Conservation (phyloP, 208 protist genomes). For the Jaenimonas drosophilae region DNA sequence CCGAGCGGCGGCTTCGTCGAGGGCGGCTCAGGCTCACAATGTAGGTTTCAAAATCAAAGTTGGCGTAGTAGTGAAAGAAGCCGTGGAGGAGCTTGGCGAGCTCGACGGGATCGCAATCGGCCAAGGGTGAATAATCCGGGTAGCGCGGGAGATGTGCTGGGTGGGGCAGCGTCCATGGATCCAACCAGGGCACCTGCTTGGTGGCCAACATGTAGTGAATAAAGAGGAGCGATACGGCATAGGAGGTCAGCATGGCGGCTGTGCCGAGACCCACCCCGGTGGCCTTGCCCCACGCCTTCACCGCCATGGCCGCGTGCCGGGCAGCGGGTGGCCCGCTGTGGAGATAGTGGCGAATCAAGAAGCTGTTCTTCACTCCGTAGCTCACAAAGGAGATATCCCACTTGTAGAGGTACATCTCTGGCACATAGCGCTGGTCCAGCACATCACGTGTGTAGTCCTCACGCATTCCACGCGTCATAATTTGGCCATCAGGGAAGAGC, state of each 20-base stretch:
- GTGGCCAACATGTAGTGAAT: slow-evolving; percentile 82
- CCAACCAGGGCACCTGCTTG: slow-evolving; percentile 64
- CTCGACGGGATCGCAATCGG: slow-evolving; percentile 53
- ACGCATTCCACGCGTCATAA: slow-evolving; percentile 82
- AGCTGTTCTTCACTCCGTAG: slow-evolving; percentile 89
- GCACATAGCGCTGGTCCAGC: slow-evolving; percentile 70
- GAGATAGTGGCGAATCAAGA: slow-evolving; percentile 78
- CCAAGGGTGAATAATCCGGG: slow-evolving; percentile 74
- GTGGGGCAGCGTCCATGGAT: slow-evolving; percentile 81
- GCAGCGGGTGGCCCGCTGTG: slow-evolving; percentile 42
- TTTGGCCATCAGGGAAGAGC: slow-evolving; percentile 79
- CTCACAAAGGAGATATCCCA: slow-evolving; percentile 87
- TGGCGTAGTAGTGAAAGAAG: slow-evolving; percentile 82
- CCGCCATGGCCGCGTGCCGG: slow-evolving; percentile 76
- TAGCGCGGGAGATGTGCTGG: slow-evolving; percentile 80
- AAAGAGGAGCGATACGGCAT: slow-evolving; percentile 82
- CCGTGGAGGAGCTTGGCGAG: slow-evolving; percentile 69
- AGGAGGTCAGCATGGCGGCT: slow-evolving; percentile 82
- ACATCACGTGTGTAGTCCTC: slow-evolving; percentile 84
- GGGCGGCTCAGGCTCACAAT: slow-evolving; percentile 71
- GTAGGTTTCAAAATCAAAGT: slow-evolving; percentile 69
- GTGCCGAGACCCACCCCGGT: slow-evolving; percentile 69
- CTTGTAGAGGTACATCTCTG: slow-evolving; percentile 85
- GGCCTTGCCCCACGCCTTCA: slow-evolving; percentile 87
- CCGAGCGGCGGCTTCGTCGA: slow-evolving; percentile 34